Evolutionary conservation across 2,329 filamentous ascomycete genomes (phyloP).

Genomic region (Lasiodiplodia sp.): DNA sequence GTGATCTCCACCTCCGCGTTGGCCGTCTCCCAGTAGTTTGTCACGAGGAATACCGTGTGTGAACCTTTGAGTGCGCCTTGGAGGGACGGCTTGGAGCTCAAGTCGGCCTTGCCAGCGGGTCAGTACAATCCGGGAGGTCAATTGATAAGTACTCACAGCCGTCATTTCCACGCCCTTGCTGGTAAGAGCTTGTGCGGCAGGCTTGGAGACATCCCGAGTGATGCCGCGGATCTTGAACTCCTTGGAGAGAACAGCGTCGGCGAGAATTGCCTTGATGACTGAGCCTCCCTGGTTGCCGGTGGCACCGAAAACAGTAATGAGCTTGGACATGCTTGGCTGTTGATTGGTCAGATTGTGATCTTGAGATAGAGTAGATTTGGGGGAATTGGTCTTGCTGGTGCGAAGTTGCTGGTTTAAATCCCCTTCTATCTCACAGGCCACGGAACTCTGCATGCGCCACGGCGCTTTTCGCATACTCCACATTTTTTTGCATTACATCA

Average conservation of each 20-base stretch:
- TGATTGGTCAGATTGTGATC: neutral
- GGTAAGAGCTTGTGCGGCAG: conserved; percentile 55
- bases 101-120: conserved; percentile 54
- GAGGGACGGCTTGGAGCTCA: conserved; percentile 36
- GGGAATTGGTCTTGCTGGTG: no score
- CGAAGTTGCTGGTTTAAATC: no score
- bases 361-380: neutral
- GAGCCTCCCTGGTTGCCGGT: conserved; percentile 68
- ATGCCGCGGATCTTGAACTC: conserved; percentile 60
- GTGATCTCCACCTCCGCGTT: conserved; percentile 39
- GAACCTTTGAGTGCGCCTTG: conserved; percentile 36
- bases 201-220: conserved; percentile 59
- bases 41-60: conserved; percentile 41
- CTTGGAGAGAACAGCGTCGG: conserved; percentile 9
- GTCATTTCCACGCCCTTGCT: conserved; percentile 56
- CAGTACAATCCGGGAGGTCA: conserved; percentile 1
- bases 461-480: no score
- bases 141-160: neutral
- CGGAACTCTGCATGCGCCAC: no score
- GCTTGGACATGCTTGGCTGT: conserved; percentile 40
- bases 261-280: conserved; percentile 52
- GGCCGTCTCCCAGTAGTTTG: conserved; percentile 32
- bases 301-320: conserved; percentile 65
- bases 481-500: no score
- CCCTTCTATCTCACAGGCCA: no score